Evolutionary conservation across 371 early-diverging fungal genomes (phyloP).

Genomic region (Mucor plumbeus): DNA sequence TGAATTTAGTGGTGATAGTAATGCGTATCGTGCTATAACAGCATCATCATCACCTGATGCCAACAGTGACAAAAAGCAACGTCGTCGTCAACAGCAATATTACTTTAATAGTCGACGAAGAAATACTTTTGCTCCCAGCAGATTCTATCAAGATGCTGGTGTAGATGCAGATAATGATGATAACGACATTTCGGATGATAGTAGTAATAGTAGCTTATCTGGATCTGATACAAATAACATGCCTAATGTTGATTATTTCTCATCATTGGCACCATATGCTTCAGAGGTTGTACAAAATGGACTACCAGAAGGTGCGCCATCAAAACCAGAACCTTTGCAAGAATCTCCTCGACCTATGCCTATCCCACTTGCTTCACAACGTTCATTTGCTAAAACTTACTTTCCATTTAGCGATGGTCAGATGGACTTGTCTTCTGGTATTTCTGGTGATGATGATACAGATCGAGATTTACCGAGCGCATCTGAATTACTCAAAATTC

Average conservation of each 20-base stretch:
- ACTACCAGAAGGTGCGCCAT: conserved; percentile 11
- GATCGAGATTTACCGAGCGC: conserved; percentile 34
- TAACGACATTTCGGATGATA: conserved; percentile 37
- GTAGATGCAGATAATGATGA: conserved; percentile 33
- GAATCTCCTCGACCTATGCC: neutral
- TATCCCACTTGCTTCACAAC: neutral
- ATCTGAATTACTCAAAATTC: conserved; percentile 38
- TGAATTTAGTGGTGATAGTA: conserved; percentile 40
- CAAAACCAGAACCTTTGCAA: neutral
- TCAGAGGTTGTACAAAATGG: conserved; percentile 17
- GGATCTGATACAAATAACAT: conserved; percentile 5
- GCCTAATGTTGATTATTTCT: conserved; percentile 39
- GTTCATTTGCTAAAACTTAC: conserved; percentile 6
- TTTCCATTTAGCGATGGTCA: conserved; percentile 32
- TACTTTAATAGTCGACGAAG: conserved; percentile 36
- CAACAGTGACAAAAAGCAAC: neutral
- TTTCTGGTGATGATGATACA: conserved; percentile 27
- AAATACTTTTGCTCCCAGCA: neutral
- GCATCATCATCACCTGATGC: neutral
- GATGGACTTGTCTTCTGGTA: conserved; percentile 22
- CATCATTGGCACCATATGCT: conserved; percentile 44
- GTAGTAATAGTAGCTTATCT: conserved; percentile 21
- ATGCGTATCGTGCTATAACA: neutral
- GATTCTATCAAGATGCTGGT: conserved; percentile 37
- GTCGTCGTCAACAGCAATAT: neutral